phyloP scores from a whole-genome alignment of 2,329 filamentous ascomycete species.

The Cladosporium sp. region DNA sequence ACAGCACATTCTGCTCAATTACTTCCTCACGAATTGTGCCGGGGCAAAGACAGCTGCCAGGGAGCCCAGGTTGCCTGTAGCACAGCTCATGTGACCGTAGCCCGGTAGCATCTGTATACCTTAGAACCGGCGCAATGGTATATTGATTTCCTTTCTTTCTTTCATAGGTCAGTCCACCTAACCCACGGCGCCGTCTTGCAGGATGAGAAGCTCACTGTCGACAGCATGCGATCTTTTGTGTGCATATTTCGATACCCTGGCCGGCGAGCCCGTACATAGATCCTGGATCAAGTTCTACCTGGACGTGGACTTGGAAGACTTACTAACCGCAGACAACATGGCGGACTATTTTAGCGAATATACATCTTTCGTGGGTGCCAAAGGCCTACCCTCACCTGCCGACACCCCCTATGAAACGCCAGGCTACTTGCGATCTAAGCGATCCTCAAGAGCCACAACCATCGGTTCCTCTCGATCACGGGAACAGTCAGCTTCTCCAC shows the following conservation, averaged over 20 bases:
- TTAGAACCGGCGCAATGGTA: slow-evolving; percentile 11
- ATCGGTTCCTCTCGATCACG: slow-evolving; percentile 55
- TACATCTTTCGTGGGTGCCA: slow-evolving; percentile 43
- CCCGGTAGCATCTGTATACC: slow-evolving; percentile 8
- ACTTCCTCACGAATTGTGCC: background rate
- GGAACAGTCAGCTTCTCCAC: slow-evolving; percentile 58
- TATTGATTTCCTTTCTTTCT: slow-evolving; percentile 10
- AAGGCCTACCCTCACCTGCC: slow-evolving; percentile 63
- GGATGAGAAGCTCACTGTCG: slow-evolving; percentile 7
- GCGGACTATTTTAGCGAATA: slow-evolving; percentile 46
- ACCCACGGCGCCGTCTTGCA: slow-evolving; percentile 2
- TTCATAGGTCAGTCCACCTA: slow-evolving; percentile 6
- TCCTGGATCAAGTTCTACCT: slow-evolving; percentile 2
- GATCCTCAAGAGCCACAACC: slow-evolving; percentile 53
- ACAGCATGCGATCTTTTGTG: slow-evolving; percentile 11
- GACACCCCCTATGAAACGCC: slow-evolving; percentile 67
- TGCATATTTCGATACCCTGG: slow-evolving; percentile 14
- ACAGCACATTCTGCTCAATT: slow-evolving; percentile 3
- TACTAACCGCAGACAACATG: slow-evolving; percentile 18
- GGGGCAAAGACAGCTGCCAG: slow-evolving; percentile 2
- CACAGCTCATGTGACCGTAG: slow-evolving; percentile 11
- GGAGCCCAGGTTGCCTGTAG: slow-evolving; percentile 12
- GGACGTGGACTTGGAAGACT: slow-evolving; percentile 2
- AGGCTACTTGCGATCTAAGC: slow-evolving; percentile 50
- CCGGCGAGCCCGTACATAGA: slow-evolving; percentile 12